Conservation (phyloP, 129 eudicot genomes). For the Escallonia rubra region DNA sequence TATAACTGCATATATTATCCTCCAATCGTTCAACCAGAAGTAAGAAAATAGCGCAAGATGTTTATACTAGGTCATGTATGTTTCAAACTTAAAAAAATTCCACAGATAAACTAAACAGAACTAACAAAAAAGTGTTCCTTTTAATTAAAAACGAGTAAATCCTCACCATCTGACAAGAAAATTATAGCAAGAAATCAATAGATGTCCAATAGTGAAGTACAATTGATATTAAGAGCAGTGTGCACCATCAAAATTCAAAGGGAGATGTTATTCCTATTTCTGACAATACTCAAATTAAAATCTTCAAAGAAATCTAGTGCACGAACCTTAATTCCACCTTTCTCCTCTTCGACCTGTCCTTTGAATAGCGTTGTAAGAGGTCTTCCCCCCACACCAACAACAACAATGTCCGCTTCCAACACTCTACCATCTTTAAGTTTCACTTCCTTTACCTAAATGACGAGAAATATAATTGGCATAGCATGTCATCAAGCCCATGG, state of each 20-base stretch:
- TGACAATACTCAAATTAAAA: too few species aligned
- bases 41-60: background rate
- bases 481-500: background rate
- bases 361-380: constrained; percentile 83
- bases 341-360: constrained; percentile 95
- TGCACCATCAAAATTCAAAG: background rate
- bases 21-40: background rate
- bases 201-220: background rate
- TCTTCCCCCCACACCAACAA: constrained; percentile 95
- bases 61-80: background rate
- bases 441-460: constrained; percentile 73
- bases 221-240: background rate
- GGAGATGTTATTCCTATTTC: too few species aligned
- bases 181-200: background rate
- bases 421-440: constrained; percentile 94
- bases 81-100: background rate
- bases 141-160: background rate
- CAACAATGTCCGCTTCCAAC: constrained; percentile 89
- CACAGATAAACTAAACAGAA: too few species aligned
- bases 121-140: background rate
- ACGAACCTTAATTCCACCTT: constrained; percentile 96
- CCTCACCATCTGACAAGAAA: background rate
- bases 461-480: background rate
- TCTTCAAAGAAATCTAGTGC: constrained; percentile 4
- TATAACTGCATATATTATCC: background rate